A percentile compares a stretch with the other conserved stretches of the same genome.
Conservation (phyloP, 73 alveolate genomes). For the Loxodes magnus region DNA sequence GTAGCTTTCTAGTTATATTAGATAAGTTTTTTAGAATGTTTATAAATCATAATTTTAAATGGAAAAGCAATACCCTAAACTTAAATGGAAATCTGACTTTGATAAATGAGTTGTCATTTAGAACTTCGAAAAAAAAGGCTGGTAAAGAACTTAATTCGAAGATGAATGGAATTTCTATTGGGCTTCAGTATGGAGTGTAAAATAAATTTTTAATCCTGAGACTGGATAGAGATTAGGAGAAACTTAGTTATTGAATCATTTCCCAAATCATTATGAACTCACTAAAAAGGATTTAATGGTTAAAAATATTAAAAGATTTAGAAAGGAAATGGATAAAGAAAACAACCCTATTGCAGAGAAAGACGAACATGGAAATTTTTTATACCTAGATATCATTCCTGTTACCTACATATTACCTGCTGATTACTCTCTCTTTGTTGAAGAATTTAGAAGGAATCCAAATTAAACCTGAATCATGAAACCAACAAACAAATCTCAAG, state of each 20-base stretch:
- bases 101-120: constrained; percentile 81
- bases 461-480: constrained; percentile 97
- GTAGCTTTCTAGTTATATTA: neutral
- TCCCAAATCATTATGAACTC: constrained; percentile 99
- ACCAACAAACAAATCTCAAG: constrained; percentile 96
- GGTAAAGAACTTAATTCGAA: constrained; percentile 60
- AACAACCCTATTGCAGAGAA: constrained; percentile 59
- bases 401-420: constrained; percentile 93
- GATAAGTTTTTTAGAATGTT: neutral
- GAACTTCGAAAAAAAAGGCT: constrained; percentile 87
- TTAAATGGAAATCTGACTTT: constrained; percentile 89
- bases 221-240: constrained; percentile 64
- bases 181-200: constrained; percentile 92
- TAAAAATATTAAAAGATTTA: constrained; percentile 90
- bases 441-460: constrained; percentile 95
- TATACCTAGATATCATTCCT: constrained; percentile 82
- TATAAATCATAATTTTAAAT: neutral
- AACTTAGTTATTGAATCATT: constrained; percentile 88
- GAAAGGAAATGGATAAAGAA: constrained; percentile 92
- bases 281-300: constrained; percentile 99
- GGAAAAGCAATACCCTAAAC: constrained; percentile 25
- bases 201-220: constrained; percentile 89
- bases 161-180: constrained; percentile 94
- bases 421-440: constrained; percentile 94
- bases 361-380: constrained; percentile 60